A percentile compares a stretch with the other conserved stretches of the same genome.
phyloP scores from a whole-genome alignment of 192 early-diverging fungal species.

The Linnemannia schmuckeri region DNA sequence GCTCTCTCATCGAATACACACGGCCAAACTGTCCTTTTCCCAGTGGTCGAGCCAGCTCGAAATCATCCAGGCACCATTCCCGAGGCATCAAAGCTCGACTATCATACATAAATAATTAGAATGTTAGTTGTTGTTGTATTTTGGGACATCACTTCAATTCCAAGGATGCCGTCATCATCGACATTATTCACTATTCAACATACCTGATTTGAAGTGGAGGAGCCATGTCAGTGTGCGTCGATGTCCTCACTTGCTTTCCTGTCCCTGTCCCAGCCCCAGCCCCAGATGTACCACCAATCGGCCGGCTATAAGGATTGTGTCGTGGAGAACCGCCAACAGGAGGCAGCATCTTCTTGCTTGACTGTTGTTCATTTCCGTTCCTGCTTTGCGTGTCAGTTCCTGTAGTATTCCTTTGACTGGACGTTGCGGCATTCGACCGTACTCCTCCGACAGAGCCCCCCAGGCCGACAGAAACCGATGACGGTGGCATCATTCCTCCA shows the following conservation, averaged over 20 bases:
- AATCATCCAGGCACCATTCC: conserved; percentile 80
- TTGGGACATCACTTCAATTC: not conserved
- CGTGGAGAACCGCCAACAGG: conserved; percentile 34
- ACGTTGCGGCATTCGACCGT: not conserved
- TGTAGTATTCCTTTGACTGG: not conserved
- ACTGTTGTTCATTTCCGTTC: not conserved
- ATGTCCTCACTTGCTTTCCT: conserved; percentile 15
- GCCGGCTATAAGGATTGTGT: conserved; percentile 40
- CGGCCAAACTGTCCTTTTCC: conserved; percentile 98
- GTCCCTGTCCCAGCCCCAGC: not conserved
- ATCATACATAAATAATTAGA: not conserved
- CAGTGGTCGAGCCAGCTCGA: conserved; percentile 89
- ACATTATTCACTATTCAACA: not conserved
- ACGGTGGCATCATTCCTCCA: conserved; percentile 43
- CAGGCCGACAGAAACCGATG: conserved; percentile 39
- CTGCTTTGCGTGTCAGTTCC: not conserved
- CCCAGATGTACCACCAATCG: conserved; percentile 15
- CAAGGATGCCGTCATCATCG: not conserved
- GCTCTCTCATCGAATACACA: conserved; percentile 94
- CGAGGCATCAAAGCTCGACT: conserved; percentile 26
- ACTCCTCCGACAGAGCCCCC: conserved; percentile 31
- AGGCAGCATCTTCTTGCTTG: conserved; percentile 39
- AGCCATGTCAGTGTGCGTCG: not conserved
- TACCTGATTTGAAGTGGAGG: conserved; percentile 15
- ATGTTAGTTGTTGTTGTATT: not conserved